Evolutionary conservation across 306 rosid species (phyloP).

Genomic region (Elaeagnus macrophylla): DNA sequence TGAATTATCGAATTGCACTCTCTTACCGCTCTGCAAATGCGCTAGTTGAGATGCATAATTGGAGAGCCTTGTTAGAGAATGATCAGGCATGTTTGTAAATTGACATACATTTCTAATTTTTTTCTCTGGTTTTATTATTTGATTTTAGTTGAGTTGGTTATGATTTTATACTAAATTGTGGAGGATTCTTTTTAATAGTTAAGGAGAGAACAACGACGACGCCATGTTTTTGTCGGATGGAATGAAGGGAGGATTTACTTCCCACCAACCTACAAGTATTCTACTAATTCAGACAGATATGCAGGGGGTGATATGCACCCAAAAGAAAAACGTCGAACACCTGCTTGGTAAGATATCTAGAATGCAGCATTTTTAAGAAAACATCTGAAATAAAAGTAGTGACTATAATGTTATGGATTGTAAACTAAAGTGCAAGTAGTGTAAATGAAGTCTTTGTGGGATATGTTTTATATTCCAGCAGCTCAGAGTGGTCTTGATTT

Average conservation of each 20-base stretch:
- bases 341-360: conserved; percentile 70
- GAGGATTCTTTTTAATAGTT: conserved; percentile 46
- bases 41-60: conserved; percentile 97
- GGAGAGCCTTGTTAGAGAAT: conserved; percentile 95
- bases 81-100: conserved; percentile 61
- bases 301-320: conserved; percentile 94
- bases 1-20: conserved; percentile 90
- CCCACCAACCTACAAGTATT: conserved; percentile 97
- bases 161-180: conserved; percentile 12
- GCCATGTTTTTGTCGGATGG: conserved; percentile 84
- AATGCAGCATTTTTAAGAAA: background rate
- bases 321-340: conserved; percentile 91
- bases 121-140: conserved; percentile 15
- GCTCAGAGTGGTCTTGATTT: conserved; percentile 16
- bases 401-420: background rate
- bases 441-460: background rate
- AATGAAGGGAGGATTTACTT: conserved; percentile 95
- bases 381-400: too few species aligned
- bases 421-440: background rate
- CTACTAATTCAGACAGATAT: conserved; percentile 93
- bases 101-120: background rate
- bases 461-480: background rate
- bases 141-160: background rate
- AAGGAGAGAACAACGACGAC: conserved; percentile 83
- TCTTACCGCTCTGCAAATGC: conserved; percentile 92